Evolutionary conservation across 805 yeast genomes (phyloP).

Genomic region (Candida pini): DNA sequence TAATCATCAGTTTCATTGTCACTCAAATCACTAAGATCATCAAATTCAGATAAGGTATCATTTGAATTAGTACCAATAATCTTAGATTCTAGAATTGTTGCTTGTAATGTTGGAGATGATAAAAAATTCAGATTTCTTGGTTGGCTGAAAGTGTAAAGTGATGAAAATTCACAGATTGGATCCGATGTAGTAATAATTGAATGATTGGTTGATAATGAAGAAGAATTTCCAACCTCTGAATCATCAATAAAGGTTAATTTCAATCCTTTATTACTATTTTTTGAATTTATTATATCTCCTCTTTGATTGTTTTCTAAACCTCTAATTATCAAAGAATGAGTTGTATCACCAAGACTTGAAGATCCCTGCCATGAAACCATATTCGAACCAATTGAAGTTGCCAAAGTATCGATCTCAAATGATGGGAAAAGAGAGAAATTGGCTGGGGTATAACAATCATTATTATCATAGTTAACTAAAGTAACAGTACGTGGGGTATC

Average conservation of each 20-base stretch:
- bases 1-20: slow-evolving; percentile 10
- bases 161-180: slow-evolving; percentile 16
- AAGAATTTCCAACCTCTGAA: no score
- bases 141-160: slow-evolving; percentile 14
- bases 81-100: background rate
- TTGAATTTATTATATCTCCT: no score
- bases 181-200: slow-evolving; percentile 14
- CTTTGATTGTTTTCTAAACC: background rate
- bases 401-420: slow-evolving; percentile 16
- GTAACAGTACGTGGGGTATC: slow-evolving; percentile 19
- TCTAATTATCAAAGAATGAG: background rate
- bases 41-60: slow-evolving; percentile 11
- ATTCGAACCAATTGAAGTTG: slow-evolving; percentile 10
- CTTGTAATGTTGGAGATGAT: slow-evolving; percentile 8
- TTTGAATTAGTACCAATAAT: background rate
- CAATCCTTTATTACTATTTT: no score
- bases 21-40: slow-evolving; percentile 15
- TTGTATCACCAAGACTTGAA: background rate
- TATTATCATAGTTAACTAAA: slow-evolving; percentile 13
- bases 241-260: no score
- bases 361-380: slow-evolving; percentile 3
- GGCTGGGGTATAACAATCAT: slow-evolving; percentile 15
- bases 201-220: background rate
- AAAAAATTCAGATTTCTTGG: slow-evolving; percentile 2
- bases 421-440: slow-evolving; percentile 18